These are phyloP conservation scores for Curvularia spicifera DNA, from an alignment of 2,329 filamentous ascomycete species.

Conservation along the genomic window DNA sequence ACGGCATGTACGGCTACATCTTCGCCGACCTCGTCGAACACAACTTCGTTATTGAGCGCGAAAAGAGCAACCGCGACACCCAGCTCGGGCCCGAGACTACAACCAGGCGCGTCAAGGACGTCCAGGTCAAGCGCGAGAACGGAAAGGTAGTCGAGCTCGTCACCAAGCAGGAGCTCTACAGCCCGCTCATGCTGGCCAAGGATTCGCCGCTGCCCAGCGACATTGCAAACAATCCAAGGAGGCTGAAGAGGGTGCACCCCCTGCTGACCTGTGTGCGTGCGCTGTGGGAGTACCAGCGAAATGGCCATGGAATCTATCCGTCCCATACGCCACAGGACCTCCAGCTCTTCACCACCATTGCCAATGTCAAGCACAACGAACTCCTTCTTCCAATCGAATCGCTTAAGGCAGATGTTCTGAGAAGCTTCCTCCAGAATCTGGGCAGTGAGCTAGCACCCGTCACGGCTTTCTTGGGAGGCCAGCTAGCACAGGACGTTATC, in stretches of 20 bases:
- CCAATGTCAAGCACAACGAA: slow-evolving; percentile 77
- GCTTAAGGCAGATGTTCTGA: slow-evolving; percentile 67
- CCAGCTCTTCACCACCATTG: slow-evolving; percentile 75
- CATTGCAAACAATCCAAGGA: slow-evolving; percentile 71
- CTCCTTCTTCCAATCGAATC: slow-evolving; percentile 56
- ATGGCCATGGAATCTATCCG: slow-evolving; percentile 51
- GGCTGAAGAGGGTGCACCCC: slow-evolving; percentile 77
- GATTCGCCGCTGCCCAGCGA: slow-evolving; percentile 73
- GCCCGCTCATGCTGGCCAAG: slow-evolving; percentile 85
- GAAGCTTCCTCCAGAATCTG: slow-evolving; percentile 85
- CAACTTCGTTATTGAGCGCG: slow-evolving; percentile 85
- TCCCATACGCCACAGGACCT: slow-evolving; percentile 62
- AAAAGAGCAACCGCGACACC: slow-evolving; percentile 72
- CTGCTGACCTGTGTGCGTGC: slow-evolving; percentile 85
- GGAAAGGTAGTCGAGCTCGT: slow-evolving; percentile 80
- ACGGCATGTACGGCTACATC: slow-evolving; percentile 93
- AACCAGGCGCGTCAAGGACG: slow-evolving; percentile 76
- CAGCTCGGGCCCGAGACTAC: slow-evolving; percentile 70
- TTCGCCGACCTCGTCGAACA: slow-evolving; percentile 93
- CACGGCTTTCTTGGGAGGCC: slow-evolving; percentile 85
- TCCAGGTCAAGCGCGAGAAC: slow-evolving; percentile 67
- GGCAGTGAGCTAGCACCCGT: slow-evolving; percentile 85
- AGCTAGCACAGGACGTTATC: slow-evolving; percentile 94
- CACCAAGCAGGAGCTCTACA: slow-evolving; percentile 89
- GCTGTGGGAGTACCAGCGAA: slow-evolving; percentile 83